phyloP scores from a whole-genome alignment of 192 early-diverging fungal species.

The Pilaira anomala region DNA sequence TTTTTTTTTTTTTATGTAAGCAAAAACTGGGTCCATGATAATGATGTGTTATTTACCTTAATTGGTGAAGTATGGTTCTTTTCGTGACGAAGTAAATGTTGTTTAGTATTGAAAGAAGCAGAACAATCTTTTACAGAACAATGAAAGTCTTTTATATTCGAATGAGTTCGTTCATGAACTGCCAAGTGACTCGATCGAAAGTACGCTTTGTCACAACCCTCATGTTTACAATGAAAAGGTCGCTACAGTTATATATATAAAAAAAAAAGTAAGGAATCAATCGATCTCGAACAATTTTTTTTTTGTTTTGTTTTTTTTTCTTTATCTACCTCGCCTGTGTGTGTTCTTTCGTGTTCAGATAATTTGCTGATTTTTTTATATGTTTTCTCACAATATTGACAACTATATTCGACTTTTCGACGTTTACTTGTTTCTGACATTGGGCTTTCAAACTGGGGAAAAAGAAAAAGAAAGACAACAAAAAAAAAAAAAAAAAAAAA shows the following conservation, averaged over 20 bases:
- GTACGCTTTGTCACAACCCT: not conserved
- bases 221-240: not conserved
- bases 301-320: slow-evolving; percentile 1
- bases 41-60: slow-evolving; percentile 17
- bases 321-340: slow-evolving; percentile 4
- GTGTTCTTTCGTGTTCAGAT: slow-evolving; percentile 5
- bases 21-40: too few relatives aligned
- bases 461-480: not conserved
- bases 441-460: too few relatives aligned
- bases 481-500: not conserved
- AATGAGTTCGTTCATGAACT: slow-evolving; percentile 5
- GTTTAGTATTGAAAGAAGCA: slow-evolving; percentile 8
- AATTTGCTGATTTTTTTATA: slow-evolving; percentile 2
- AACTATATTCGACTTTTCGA: not conserved
- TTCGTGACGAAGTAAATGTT: slow-evolving; percentile 8
- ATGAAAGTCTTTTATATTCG: not conserved
- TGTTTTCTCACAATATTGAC: not conserved
- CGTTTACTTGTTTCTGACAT: slow-evolving; percentile 1
- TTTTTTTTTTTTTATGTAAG: not conserved
- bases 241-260: not conserved
- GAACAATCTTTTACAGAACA: not conserved
- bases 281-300: not conserved
- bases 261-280: too few relatives aligned
- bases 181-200: not conserved
- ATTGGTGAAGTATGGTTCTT: not conserved